A percentile compares a stretch with the other conserved stretches of the same genome.
Evolutionary conservation across 192 early-diverging fungal genomes (phyloP).

Genomic region (Chytriomyces confervae): DNA sequence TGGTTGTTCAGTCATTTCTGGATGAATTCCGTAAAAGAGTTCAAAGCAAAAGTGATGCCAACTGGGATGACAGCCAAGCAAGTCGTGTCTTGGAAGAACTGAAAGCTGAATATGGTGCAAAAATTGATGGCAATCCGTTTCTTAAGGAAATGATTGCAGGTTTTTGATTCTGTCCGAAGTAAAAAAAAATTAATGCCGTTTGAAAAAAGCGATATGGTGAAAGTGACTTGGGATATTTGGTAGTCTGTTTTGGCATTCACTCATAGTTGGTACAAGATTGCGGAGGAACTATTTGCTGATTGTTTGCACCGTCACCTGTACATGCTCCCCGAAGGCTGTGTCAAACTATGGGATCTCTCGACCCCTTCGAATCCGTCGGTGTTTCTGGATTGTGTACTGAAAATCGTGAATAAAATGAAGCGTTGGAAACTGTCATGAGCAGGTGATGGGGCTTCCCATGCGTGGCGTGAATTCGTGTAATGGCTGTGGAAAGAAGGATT

Average conservation of each 20-base stretch:
- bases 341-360: too few species aligned
- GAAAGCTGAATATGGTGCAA: background rate
- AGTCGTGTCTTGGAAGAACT: background rate
- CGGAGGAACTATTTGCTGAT: too few species aligned
- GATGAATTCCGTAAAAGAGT: slow-evolving; percentile 55
- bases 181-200: background rate
- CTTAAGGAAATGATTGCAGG: slow-evolving; percentile 8
- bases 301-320: too few species aligned
- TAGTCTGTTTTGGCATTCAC: too few species aligned
- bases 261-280: too few species aligned
- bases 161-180: background rate
- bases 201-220: too few species aligned
- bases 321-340: too few species aligned
- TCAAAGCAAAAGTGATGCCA: background rate
- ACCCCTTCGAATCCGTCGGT: slow-evolving; percentile 41
- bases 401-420: background rate
- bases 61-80: background rate
- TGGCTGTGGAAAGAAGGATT: slow-evolving; percentile 64
- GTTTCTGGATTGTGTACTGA: slow-evolving; percentile 10
- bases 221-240: too few species aligned
- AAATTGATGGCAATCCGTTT: background rate
- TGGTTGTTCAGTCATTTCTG: slow-evolving; percentile 48
- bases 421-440: slow-evolving; percentile 33
- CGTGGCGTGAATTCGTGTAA: slow-evolving; percentile 71
- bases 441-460: slow-evolving; percentile 73